A percentile compares a stretch with the other conserved stretches of the same genome.
Evolutionary conservation across 2,329 filamentous ascomycete species (phyloP).

Genomic region (Apiospora arundinis): DNA sequence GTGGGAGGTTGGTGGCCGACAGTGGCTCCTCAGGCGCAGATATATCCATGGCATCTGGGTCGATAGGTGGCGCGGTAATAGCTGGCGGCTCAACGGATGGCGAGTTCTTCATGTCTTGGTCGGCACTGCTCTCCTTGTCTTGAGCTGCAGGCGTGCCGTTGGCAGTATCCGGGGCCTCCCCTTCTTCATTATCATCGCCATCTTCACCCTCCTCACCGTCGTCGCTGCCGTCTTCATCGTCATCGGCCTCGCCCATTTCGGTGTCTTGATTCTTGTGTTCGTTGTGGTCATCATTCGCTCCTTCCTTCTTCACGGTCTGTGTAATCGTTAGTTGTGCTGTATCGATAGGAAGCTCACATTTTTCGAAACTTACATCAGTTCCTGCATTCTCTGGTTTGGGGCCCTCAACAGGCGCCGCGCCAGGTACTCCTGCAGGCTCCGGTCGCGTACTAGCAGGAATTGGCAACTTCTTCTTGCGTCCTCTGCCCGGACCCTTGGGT

Average conservation of each 20-base stretch:
- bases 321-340: constrained; percentile 9
- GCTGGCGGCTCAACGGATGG: constrained; percentile 35
- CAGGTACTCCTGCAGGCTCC: constrained; percentile 44
- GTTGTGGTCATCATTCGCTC: constrained; percentile 43
- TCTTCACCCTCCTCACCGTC: constrained; percentile 55
- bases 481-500: constrained; percentile 78
- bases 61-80: constrained; percentile 28
- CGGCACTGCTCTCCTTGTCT: constrained; percentile 40
- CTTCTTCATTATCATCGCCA: constrained; percentile 51
- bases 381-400: constrained; percentile 46
- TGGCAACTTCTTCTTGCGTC: constrained; percentile 74
- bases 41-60: constrained; percentile 32
- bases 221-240: constrained; percentile 54
- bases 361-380: constrained; percentile 44
- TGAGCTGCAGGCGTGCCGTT: constrained; percentile 43
- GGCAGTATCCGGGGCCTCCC: constrained; percentile 52
- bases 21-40: constrained; percentile 29
- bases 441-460: constrained; percentile 42
- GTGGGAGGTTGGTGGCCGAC: constrained; percentile 41
- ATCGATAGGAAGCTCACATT: not conserved
- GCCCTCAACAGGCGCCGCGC: constrained; percentile 47
- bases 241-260: constrained; percentile 60
- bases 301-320: constrained; percentile 49
- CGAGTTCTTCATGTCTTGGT: constrained; percentile 40
- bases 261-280: constrained; percentile 52